Percentiles rank a stretch among this genome's conserved stretches.
Evolutionary conservation across 2,329 filamentous ascomycete species (phyloP).

Genomic region (Paracoccidioides brasiliensis): DNA sequence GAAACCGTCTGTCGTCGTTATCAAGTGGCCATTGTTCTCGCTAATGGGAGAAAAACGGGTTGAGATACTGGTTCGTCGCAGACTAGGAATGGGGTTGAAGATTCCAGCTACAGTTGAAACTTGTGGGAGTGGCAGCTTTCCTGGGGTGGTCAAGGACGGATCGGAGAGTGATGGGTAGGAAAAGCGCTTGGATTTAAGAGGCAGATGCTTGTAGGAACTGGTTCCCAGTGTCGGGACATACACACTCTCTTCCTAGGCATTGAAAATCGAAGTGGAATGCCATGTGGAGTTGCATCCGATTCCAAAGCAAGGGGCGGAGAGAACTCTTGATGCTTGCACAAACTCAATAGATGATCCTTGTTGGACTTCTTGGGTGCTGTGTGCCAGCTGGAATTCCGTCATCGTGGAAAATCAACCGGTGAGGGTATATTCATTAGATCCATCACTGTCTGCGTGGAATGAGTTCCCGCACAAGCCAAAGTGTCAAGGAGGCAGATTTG

Average conservation of each 20-base stretch:
- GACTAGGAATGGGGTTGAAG: too few relatives aligned
- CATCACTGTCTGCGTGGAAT: neutral
- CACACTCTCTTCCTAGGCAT: neutral
- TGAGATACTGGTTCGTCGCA: too few relatives aligned
- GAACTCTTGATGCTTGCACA: neutral
- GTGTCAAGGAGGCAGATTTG: neutral
- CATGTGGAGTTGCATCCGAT: neutral
- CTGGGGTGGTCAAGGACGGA: too few relatives aligned
- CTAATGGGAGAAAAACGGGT: too few relatives aligned
- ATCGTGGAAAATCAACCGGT: neutral
- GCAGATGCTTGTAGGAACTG: too few relatives aligned
- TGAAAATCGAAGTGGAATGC: neutral
- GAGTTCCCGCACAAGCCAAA: neutral
- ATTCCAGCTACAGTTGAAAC: too few relatives aligned
- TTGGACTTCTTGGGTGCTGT: neutral
- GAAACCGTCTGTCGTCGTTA: too few relatives aligned
- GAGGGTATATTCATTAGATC: neutral
- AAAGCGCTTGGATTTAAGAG: too few relatives aligned
- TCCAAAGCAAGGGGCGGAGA: neutral
- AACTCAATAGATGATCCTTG: neutral
- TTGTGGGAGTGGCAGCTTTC: too few relatives aligned
- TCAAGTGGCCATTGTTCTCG: too few relatives aligned
- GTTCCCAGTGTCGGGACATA: too few relatives aligned
- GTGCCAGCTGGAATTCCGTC: neutral
- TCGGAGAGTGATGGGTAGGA: too few relatives aligned